Evolutionary conservation across 306 rosid species (phyloP).

Genomic region (Rosa rugosa): DNA sequence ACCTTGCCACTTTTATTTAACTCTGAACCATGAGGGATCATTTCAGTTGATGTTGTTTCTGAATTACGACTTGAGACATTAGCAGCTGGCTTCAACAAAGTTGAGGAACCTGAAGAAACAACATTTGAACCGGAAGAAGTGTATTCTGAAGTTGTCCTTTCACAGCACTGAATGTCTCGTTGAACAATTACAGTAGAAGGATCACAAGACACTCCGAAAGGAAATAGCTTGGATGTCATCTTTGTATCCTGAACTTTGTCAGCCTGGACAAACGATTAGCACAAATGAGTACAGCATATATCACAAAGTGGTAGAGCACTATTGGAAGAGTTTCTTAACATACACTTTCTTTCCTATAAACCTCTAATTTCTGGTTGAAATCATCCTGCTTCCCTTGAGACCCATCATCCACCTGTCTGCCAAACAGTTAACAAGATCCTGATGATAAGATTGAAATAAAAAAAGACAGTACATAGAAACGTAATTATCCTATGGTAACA

Average conservation of each 20-base stretch:
- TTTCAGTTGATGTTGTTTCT: constrained; percentile 40
- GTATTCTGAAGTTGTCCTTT: constrained; percentile 43
- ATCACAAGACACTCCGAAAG: constrained; percentile 32
- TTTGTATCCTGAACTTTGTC: constrained; percentile 43
- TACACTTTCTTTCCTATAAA: constrained; percentile 43
- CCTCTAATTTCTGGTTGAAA: constrained; percentile 40
- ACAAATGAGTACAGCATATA: constrained; percentile 19
- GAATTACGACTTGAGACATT: constrained; percentile 41
- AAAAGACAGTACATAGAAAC: constrained; percentile 1
- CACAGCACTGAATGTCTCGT: constrained; percentile 34
- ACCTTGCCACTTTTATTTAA: constrained; percentile 66
- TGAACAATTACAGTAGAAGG: constrained; percentile 31
- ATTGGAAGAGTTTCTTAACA: constrained; percentile 27
- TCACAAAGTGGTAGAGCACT: not conserved
- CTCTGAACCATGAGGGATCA: constrained; percentile 42
- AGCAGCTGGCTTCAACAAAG: constrained; percentile 30
- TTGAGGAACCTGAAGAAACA: constrained; percentile 33
- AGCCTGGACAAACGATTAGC: constrained; percentile 41
- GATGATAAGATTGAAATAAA: constrained; percentile 27
- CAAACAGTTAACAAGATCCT: constrained; percentile 41
- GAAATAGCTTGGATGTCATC: constrained; percentile 32
- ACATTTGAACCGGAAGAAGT: constrained; percentile 33
- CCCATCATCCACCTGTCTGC: constrained; percentile 53
- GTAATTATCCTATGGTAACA: constrained; percentile 26
- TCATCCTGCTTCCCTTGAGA: constrained; percentile 41